A percentile compares a stretch with the other conserved stretches of the same genome.
phyloP scores from a whole-genome alignment of 768 basidiomycete genomes.

The Cyathus striatus region DNA sequence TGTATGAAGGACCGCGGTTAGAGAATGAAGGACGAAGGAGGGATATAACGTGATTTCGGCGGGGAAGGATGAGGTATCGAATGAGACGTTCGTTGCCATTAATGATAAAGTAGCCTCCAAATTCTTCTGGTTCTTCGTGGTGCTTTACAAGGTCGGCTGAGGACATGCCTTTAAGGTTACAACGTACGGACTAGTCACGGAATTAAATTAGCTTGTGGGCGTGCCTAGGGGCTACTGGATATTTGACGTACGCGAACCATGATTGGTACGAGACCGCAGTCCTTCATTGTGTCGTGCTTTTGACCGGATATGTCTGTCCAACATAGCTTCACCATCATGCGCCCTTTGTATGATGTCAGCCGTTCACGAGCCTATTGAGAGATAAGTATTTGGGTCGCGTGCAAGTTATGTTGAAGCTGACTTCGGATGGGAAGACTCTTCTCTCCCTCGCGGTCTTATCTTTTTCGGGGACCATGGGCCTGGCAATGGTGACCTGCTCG shows the following conservation, averaged over 20 bases:
- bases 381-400: no score
- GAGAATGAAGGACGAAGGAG: constrained; percentile 87
- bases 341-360: constrained; percentile 85
- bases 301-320: constrained; percentile 79
- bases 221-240: constrained; percentile 1
- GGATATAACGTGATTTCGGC: constrained; percentile 92
- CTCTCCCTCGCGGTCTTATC: constrained; percentile 71
- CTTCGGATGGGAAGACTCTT: constrained; percentile 87
- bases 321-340: constrained; percentile 81
- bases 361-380: constrained; percentile 80
- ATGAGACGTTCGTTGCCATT: constrained; percentile 99
- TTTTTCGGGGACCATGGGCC: constrained; percentile 84
- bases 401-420: constrained; percentile 21
- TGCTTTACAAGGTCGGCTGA: constrained; percentile 82
- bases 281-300: constrained; percentile 64
- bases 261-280: constrained; percentile 91
- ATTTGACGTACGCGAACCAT: constrained; percentile 83
- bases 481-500: constrained; percentile 74
- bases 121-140: constrained; percentile 97
- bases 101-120: constrained; percentile 97
- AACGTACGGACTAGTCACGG: constrained; percentile 69
- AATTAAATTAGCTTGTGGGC: constrained; percentile 2
- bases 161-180: constrained; percentile 83
- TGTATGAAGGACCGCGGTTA: constrained; percentile 93
- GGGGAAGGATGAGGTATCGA: constrained; percentile 93